phyloP scores from a whole-genome alignment of 2,329 filamentous ascomycete species.

The Xylariales sp. region DNA sequence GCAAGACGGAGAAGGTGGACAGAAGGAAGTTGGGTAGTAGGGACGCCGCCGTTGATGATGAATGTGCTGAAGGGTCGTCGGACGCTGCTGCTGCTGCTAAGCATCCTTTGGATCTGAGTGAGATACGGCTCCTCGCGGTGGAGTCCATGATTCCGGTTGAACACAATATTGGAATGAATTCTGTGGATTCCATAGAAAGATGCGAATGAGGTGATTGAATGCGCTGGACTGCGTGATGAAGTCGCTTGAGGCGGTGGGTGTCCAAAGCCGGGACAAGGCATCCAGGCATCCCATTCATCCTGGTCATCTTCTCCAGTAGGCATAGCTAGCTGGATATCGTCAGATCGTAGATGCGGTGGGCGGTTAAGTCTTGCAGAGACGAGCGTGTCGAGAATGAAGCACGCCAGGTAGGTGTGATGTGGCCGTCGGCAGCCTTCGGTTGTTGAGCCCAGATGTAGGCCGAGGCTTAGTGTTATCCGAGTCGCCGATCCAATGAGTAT shows the following conservation, averaged over 20 bases:
- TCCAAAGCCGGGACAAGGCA: conserved; percentile 40
- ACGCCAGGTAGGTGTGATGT: conserved; percentile 49
- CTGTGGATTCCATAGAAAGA: conserved; percentile 16
- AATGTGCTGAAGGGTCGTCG: conserved; percentile 9
- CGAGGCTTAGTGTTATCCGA: conserved; percentile 42
- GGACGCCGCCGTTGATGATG: conserved; percentile 14
- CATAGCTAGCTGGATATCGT: conserved; percentile 39
- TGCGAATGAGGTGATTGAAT: conserved; percentile 18
- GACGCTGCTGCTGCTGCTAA: conserved; percentile 9
- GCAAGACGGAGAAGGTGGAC: conserved; percentile 15
- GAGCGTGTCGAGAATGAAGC: conserved; percentile 58
- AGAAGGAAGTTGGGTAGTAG: conserved; percentile 14
- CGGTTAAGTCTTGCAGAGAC: conserved; percentile 47
- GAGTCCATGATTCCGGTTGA: neutral
- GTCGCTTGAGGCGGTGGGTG: conserved; percentile 7
- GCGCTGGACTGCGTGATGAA: conserved; percentile 16
- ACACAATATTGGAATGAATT: conserved; percentile 12
- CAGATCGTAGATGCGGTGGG: conserved; percentile 42
- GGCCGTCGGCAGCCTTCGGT: conserved; percentile 17
- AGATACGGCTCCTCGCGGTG: conserved; percentile 11
- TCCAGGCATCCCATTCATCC: conserved; percentile 74
- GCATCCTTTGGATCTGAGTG: conserved; percentile 11
- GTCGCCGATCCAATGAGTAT: conserved; percentile 61
- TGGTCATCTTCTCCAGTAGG: conserved; percentile 58
- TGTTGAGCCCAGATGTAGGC: conserved; percentile 29